A percentile compares a stretch with the other conserved stretches of the same genome.
Evolutionary conservation across 2,329 filamentous ascomycete species (phyloP).

Genomic region (Cercospora zeae-maydis): DNA sequence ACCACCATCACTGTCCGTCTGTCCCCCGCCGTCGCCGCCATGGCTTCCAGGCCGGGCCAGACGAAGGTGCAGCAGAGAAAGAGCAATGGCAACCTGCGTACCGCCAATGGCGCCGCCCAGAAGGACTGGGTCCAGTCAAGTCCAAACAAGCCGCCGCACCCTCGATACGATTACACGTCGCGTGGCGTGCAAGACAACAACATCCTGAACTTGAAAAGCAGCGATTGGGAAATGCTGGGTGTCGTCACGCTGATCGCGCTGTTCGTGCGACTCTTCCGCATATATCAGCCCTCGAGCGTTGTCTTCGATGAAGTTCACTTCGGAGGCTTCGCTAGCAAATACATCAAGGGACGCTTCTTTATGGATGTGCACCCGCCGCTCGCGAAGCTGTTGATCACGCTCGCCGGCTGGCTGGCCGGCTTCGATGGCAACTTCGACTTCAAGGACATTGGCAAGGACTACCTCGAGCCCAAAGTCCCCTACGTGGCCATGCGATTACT

Average conservation of each 20-base stretch:
- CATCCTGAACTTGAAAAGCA: constrained; percentile 77
- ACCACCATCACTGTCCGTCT: background rate
- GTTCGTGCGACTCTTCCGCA: constrained; percentile 83
- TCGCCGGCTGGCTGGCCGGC: constrained; percentile 90
- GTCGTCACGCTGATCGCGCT: constrained; percentile 71
- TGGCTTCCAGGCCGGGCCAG: constrained; percentile 23
- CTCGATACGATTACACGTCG: constrained; percentile 61
- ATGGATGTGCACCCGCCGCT: constrained; percentile 99
- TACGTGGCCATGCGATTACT: constrained; percentile 97
- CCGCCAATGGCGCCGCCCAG: constrained; percentile 19
- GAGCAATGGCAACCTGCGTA: constrained; percentile 12
- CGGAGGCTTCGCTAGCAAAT: constrained; percentile 95
- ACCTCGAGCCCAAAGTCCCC: constrained; percentile 87
- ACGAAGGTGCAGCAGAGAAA: constrained; percentile 16
- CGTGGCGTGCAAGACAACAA: constrained; percentile 85
- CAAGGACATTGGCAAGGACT: constrained; percentile 99
- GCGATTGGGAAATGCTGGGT: constrained; percentile 76
- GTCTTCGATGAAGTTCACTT: constrained; percentile 99
- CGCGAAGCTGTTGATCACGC: constrained; percentile 92
- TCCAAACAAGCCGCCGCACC: constrained; percentile 36
- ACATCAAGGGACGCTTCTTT: constrained; percentile 99
- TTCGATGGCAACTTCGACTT: constrained; percentile 97
- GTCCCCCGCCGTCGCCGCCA: constrained; percentile 9
- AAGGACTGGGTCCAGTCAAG: constrained; percentile 26
- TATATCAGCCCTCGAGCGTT: constrained; percentile 92